phyloP scores from a whole-genome alignment of 2,329 filamentous ascomycete species.

The Neonectria hederae region DNA sequence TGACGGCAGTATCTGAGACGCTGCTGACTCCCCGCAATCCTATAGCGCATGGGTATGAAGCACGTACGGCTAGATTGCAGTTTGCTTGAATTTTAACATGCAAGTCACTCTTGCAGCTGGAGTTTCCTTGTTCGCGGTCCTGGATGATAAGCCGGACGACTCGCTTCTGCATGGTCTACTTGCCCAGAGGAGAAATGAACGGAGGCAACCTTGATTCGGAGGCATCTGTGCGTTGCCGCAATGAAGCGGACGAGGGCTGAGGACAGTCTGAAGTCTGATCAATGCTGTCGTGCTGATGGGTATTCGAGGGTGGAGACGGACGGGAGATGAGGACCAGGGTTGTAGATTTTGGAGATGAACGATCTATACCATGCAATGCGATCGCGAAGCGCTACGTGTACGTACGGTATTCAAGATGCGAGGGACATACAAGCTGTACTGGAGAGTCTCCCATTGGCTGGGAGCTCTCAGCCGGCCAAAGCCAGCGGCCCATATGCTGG shows the following conservation, averaged over 20 bases:
- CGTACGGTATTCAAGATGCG: constrained; percentile 17
- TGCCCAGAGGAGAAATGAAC: neutral
- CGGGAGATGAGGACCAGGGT: constrained; percentile 15
- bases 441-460: constrained; percentile 15
- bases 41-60: constrained; percentile 9
- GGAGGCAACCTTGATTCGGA: neutral
- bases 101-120: constrained; percentile 10
- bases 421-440: constrained; percentile 1
- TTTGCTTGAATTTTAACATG: constrained; percentile 18
- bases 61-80: constrained; percentile 2
- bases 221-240: neutral
- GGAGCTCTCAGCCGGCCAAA: constrained; percentile 12
- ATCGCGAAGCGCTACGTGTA: constrained; percentile 18
- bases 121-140: constrained; percentile 10
- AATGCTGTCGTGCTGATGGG: constrained; percentile 2
- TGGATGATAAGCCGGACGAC: neutral
- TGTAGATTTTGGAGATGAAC: constrained; percentile 27
- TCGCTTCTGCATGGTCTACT: constrained; percentile 7
- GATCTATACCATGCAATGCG: constrained; percentile 27
- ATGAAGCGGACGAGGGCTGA: neutral
- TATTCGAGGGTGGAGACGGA: constrained; percentile 12
- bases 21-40: constrained; percentile 1
- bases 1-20: neutral
- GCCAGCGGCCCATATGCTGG: constrained; percentile 10
- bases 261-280: neutral